Percentiles rank a stretch among this genome's conserved stretches.
phyloP scores from a whole-genome alignment of 2,329 filamentous ascomycete species.

The Epichloe elymi region DNA sequence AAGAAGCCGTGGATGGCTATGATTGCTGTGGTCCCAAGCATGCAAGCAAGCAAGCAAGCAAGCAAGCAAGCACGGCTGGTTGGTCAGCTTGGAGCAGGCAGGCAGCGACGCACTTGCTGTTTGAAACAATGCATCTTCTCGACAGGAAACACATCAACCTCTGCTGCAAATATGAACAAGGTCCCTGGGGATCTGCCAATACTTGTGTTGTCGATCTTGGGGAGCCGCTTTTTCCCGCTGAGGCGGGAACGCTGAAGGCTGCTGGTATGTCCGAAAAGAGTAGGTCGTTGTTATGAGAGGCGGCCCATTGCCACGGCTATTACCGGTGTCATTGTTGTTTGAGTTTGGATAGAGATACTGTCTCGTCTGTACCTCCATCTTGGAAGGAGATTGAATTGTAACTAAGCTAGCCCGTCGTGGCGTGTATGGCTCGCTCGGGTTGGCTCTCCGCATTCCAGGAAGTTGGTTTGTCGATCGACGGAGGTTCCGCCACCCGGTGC shows the following conservation, averaged over 20 bases:
- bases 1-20: neutral
- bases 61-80: neutral
- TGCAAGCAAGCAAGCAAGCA: too few species aligned
- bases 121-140: neutral
- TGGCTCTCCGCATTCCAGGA: neutral
- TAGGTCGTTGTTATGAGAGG: conserved; percentile 3
- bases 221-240: neutral
- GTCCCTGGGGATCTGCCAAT: neutral
- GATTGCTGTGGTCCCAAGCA: neutral
- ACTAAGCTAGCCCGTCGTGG: neutral
- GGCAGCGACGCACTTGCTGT: neutral
- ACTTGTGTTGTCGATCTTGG: neutral
- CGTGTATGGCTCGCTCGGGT: neutral
- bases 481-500: too few species aligned
- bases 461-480: neutral
- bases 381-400: neutral
- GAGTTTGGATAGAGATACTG: too few species aligned
- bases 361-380: neutral
- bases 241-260: too few species aligned
- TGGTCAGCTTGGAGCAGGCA: neutral
- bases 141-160: neutral
- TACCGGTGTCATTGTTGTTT: conserved; percentile 2
- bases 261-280: conserved; percentile 1
- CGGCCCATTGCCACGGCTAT: conserved; percentile 8
- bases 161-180: neutral